Evolutionary conservation across 2,329 filamentous ascomycete species (phyloP).

Genomic region (Calonectria leucothoes): DNA sequence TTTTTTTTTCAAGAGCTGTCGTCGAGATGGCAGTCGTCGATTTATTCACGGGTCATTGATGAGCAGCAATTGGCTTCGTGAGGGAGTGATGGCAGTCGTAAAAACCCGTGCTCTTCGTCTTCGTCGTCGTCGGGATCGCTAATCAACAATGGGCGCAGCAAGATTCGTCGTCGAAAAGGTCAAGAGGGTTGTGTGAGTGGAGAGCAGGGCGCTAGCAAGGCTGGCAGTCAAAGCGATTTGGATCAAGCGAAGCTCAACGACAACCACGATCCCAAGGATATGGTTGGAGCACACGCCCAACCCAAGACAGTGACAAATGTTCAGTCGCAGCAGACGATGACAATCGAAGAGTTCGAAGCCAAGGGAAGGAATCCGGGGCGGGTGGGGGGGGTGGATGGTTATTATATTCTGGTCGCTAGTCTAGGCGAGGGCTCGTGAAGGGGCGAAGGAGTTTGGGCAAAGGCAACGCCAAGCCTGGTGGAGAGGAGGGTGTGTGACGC

Average conservation of each 20-base stretch:
- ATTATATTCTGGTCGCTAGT: conserved; percentile 45
- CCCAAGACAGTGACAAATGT: conserved; percentile 26
- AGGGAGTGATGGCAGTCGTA: not conserved
- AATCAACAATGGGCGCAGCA: not conserved
- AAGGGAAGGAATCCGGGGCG: conserved; percentile 46
- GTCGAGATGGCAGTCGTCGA: conserved; percentile 22
- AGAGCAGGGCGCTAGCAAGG: conserved; percentile 16
- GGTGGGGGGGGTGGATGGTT: conserved; percentile 46
- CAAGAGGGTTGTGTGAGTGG: conserved; percentile 24
- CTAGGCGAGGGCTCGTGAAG: conserved; percentile 32
- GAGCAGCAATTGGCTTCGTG: not conserved
- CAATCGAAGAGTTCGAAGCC: conserved; percentile 40
- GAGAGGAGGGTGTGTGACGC: conserved; percentile 32
- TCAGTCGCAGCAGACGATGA: conserved; percentile 27
- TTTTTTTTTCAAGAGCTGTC: conserved; percentile 14
- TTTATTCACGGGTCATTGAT: conserved; percentile 13
- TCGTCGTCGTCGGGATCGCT: conserved; percentile 14
- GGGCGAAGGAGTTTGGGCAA: conserved; percentile 37
- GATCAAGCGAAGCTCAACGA: conserved; percentile 35
- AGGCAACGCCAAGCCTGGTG: conserved; percentile 30
- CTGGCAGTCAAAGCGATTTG: conserved; percentile 9
- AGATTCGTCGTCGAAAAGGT: conserved; percentile 22
- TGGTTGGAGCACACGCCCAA: conserved; percentile 32
- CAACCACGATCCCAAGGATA: conserved; percentile 35
- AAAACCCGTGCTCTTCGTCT: conserved; percentile 6